Evolutionary conservation across 352 stramenopile species (phyloP), one percentile per base, ranked within the genome.

Genomic region (Globisporangium carolinianum): DNA sequence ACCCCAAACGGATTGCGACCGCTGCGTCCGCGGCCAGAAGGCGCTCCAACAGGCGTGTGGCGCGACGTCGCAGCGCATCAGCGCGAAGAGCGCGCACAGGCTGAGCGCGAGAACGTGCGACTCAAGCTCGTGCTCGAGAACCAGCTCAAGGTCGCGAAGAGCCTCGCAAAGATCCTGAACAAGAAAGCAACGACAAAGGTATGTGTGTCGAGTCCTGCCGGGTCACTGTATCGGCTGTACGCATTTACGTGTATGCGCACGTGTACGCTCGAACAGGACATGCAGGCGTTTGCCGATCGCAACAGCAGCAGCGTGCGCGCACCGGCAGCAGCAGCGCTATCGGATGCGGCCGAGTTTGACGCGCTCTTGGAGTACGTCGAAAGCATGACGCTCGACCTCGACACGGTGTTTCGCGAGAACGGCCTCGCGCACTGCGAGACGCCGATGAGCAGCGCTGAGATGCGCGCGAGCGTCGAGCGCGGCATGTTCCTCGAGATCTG

Each of bases 121-220:
- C 65, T 87, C 5, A 78, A 79, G 57, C 54, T 67, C 6, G 66
- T 83, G 43, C 61, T 87, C 46, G 75, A 86, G 51, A 75, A 68
- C 18, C 77, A 87, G 51, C 71, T 87, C 61, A 83, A 83, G 64
- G 68, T 86, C 47, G 75, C 69, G 24, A 75, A 72, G 51, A 78
- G 67, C 59, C 67, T 83, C 32, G 68, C 71, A 37, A 75, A 73
- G 45, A 36, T 78, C 37, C 48, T 83, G 35, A 65, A 79, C 36
- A 67, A 68, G 10, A 61, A 52, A 5, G 53, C 67, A 6, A 78
- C 60, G 12, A 66, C 63, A 10, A 43, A 66, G 35, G 68, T 72
- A 52, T 38, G 50, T n/a, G 1, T 47, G 42, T 47, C 8, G 10
- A 17, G 42, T 24, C 14, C 9, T 47, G 14, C 9, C 2, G 15